A percentile compares a stretch with the other conserved stretches of the same genome.
These are phyloP conservation scores for Aspergillus jensenii DNA, from an alignment of 2,329 filamentous ascomycete genomes.

Conservation along the genomic window DNA sequence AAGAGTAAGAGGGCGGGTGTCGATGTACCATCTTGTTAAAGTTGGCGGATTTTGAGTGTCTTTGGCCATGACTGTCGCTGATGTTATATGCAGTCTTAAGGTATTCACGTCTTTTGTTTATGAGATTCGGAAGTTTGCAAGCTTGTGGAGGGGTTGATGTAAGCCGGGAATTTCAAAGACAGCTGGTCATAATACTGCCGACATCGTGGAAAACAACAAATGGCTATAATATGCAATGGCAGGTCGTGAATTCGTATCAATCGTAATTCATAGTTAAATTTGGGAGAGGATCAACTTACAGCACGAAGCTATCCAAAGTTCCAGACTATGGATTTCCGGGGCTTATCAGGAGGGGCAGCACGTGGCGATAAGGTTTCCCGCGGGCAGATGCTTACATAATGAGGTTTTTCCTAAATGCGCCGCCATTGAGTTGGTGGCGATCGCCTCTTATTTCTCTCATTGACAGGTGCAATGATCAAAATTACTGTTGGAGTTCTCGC, in stretches of 20 bases:
- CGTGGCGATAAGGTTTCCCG: slow-evolving; percentile 7
- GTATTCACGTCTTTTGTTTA: background rate
- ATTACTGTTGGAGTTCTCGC: slow-evolving; percentile 66
- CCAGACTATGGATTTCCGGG: background rate
- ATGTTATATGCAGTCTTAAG: no score
- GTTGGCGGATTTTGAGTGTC: background rate
- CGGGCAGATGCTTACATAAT: slow-evolving; percentile 8
- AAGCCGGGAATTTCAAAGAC: background rate
- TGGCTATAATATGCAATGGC: background rate
- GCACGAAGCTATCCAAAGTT: background rate
- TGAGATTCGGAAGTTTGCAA: background rate
- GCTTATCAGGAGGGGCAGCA: slow-evolving; percentile 13
- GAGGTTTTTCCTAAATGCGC: background rate
- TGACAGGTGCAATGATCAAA: slow-evolving; percentile 31
- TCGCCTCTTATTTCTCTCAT: background rate
- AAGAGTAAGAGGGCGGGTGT: slow-evolving; percentile 37
- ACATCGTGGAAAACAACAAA: background rate
- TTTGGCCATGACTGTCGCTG: background rate
- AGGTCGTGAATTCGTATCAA: background rate
- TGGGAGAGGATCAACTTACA: background rate
- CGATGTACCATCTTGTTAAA: slow-evolving; percentile 46
- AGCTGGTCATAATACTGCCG: background rate
- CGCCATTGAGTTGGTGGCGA: slow-evolving; percentile 3
- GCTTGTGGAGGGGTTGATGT: background rate
- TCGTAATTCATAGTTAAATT: background rate